These are phyloP conservation scores for Macrophomina phaseolina DNA, from an alignment of 2,329 filamentous ascomycete genomes.

Conservation along the genomic window DNA sequence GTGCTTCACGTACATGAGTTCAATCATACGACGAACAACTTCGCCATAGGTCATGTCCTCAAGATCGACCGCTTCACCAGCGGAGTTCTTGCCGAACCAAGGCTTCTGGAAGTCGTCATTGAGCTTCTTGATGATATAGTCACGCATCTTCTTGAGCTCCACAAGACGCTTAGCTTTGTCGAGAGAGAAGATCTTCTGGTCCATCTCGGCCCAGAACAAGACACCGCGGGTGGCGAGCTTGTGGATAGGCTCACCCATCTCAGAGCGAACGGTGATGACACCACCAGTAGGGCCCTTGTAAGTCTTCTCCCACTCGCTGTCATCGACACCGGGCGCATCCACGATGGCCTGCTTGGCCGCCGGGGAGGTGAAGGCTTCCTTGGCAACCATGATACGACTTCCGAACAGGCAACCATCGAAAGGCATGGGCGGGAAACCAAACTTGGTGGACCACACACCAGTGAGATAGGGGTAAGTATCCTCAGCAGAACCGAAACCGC, in stretches of 20 bases:
- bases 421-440: conserved; percentile 54
- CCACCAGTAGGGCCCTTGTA: conserved; percentile 79
- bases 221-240: conserved; percentile 98
- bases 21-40: conserved; percentile 52
- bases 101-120: conserved; percentile 57
- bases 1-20: conserved; percentile 55
- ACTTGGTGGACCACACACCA: conserved; percentile 51
- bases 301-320: conserved; percentile 54
- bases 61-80: conserved; percentile 51
- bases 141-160: conserved; percentile 51
- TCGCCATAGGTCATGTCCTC: conserved; percentile 57
- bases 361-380: conserved; percentile 52
- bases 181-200: conserved; percentile 94
- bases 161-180: conserved; percentile 73
- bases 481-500: conserved; percentile 54
- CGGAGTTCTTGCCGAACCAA: conserved; percentile 54
- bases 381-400: conserved; percentile 56
- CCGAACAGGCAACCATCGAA: conserved; percentile 55
- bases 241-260: conserved; percentile 99
- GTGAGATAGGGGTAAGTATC: conserved; percentile 56
- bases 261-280: conserved; percentile 93
- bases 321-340: conserved; percentile 49
- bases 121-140: conserved; percentile 53
- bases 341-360: conserved; percentile 54
- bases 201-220: conserved; percentile 97